Evolutionary conservation across 768 basidiomycete species (phyloP), one percentile per base, ranked within the genome.

Genomic region (Boletus sp.): DNA sequence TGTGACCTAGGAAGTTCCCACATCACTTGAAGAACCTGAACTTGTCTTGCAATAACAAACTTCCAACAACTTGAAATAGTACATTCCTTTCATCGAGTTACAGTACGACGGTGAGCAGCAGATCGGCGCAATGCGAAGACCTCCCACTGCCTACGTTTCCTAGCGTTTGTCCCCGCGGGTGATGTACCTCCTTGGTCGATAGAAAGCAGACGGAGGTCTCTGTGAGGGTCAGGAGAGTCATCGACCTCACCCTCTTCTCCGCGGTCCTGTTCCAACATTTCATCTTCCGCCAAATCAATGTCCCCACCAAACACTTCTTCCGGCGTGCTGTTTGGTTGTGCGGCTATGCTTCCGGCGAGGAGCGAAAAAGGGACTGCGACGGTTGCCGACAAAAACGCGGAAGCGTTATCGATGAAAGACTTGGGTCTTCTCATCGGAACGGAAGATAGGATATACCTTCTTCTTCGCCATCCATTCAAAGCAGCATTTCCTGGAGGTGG

Each of bases 171-270:
- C 54, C 74, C 70, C 50, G 73, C 66, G 36, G 65, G 54, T 29
- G 57, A 54, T 56, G 66, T 55, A 47, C 71, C 70, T 54, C 83
- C 77, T 40, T 78, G 75, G 32, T 77, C 65, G 52, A 86, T 71
- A 11, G 77, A 73, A 37, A 88, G 64, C 51, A 87, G 77, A 53
- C 82, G 76, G 20, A 90, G 81, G 42, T 75, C 73, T 61, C 91
- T 77, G 14, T 76, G 73, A 40, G 67, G 66, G 44, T 88, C 86
- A 5, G 75, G 75, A 14, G 87, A 85, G 66, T 93, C 86, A 64
- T 94, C 91, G 14, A 85, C 82, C 68, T 91, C 90, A 3, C 81
- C 85, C 55, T 91, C 91, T 69, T 89, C 89, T 7, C 83, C 84
- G 24, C 86, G 79, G 50, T 94, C 91, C 61, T 86, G 84, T 57